A percentile compares a stretch with the other conserved stretches of the same genome.
These are phyloP conservation scores for Plantago elongata DNA, from an alignment of 257 asterid species.

Conservation along the genomic window DNA sequence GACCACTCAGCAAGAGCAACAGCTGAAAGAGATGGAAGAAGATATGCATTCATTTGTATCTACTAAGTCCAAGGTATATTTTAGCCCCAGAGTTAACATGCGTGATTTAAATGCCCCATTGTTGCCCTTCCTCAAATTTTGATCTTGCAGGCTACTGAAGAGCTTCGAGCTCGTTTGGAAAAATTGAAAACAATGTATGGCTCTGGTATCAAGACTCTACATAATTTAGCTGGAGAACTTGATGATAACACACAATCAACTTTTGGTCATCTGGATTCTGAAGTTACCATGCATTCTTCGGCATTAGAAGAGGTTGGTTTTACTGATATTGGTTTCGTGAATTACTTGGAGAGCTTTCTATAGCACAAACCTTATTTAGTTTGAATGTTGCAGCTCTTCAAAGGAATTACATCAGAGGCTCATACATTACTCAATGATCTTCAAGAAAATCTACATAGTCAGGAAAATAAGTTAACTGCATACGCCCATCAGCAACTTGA, in stretches of 20 bases:
- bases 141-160: slow-evolving; percentile 72
- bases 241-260: slow-evolving; percentile 68
- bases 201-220: slow-evolving; percentile 70
- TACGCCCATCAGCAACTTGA: slow-evolving; percentile 76
- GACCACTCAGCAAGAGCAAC: slow-evolving; percentile 82
- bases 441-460: slow-evolving; percentile 75
- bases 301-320: slow-evolving; percentile 69
- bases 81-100: slow-evolving; percentile 9
- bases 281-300: slow-evolving; percentile 79
- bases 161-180: slow-evolving; percentile 64
- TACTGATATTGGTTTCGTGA: slow-evolving; percentile 17
- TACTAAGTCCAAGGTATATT: slow-evolving; percentile 71
- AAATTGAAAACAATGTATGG: slow-evolving; percentile 73
- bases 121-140: slow-evolving; percentile 6
- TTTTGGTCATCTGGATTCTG: slow-evolving; percentile 65
- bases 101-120: background rate
- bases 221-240: slow-evolving; percentile 76
- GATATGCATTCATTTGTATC: slow-evolving; percentile 93
- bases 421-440: slow-evolving; percentile 75
- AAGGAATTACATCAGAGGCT: slow-evolving; percentile 78
- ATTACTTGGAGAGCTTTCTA: slow-evolving; percentile 9
- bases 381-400: slow-evolving; percentile 56
- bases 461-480: slow-evolving; percentile 58
- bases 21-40: slow-evolving; percentile 86
- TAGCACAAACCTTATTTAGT: slow-evolving; percentile 24